Evolutionary conservation across 306 rosid species (phyloP), one percentile per base, ranked within the genome.

Genomic region (Vachellia collinsii): DNA sequence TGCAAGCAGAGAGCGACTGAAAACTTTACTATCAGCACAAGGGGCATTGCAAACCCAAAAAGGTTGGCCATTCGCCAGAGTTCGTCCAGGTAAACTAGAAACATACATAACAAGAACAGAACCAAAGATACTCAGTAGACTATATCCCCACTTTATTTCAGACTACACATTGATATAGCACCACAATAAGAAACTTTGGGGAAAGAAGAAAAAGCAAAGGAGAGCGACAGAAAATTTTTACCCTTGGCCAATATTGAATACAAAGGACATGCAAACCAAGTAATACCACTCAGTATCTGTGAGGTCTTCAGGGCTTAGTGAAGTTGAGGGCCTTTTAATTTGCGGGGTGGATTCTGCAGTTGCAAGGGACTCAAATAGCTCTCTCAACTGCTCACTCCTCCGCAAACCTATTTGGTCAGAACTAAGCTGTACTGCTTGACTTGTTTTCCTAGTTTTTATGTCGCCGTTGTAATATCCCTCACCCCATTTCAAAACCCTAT

Each of bases 381-480:
- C 98, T 81, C 91, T 75, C 80, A 94, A 66, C 72, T 92, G 91
- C 67, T 92, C 91, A 79, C 97, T 92, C 71, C 98, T 88, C 75
- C 92, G 95, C 71, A 92, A 74, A 17, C 90, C 93, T 75, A 90
- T 82, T 86, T 90, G 90, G 67, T 92, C 92, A 22, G 97, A 86
- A 84, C 83, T 83, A 22, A 85, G 89, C 29, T 94, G 95, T 3
- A 86, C 72, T 61, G 90, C 83, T 88, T 90, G 97, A 74, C 81
- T 74, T 83, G 97, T 94, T 84, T 94, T 94, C 81, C 95, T 88
- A 3, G 98, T 92, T 90, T 94, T 94, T 39, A 94, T 94, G 54
- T 92, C 95, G 77, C 97, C 98, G 82, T 94, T 94, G 88, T 94
- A 94, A 89, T 88, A 94, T 14, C 98, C 98, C 61, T 90, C 95